Evolutionary conservation across 805 yeast genomes (phyloP), one percentile per base, ranked within the genome.

Genomic region (Saccharomycopsis capsularis): DNA sequence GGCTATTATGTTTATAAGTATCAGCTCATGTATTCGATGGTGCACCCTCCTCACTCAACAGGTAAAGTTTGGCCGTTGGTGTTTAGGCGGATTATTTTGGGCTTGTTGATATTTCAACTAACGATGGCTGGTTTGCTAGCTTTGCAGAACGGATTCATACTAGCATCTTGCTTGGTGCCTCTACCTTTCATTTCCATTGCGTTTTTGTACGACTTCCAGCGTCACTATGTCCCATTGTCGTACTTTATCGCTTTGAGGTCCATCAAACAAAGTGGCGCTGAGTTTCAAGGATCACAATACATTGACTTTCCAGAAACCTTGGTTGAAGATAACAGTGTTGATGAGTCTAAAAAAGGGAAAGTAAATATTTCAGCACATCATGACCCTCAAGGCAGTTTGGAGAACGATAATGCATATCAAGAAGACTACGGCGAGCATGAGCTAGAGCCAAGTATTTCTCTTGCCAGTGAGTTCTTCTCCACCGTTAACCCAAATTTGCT

Each of bases 1-100:
- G 97, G 98, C 0, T 91, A 80, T 63, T 82, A 81, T 62, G 95
- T 90, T 6, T 88, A 81, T 74, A 91, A 91, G 66, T 91, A 90
- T 63, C 96, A 89, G 64, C 70, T 91, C 52, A 69, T 93, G 55
- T 91, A 87, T 63, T 84, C 96, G 0, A 83, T 93, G 69, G 89
- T 88, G 29, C 98, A 93, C 63, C 90, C 95, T 7, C 96, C 95
- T 35, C 98, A 93, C 66, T 89, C 96, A 0, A 93, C 96, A 0
- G 99, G 98, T 1, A 85, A 85, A 61, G 95, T 91, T 1, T 91
- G 97, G 98, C 95, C 96, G 0, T 69, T 89, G 43, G 81, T 91
- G 2, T 84, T 85, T 60, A 73, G 95, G 57, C 73, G 99, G 56
- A 79, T 90, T 1, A 78, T 85, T 48, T 61, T 88, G 50, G 98